These are phyloP conservation scores for Russula olivacea DNA, from an alignment of 768 basidiomycete genomes.

Conservation along the genomic window DNA sequence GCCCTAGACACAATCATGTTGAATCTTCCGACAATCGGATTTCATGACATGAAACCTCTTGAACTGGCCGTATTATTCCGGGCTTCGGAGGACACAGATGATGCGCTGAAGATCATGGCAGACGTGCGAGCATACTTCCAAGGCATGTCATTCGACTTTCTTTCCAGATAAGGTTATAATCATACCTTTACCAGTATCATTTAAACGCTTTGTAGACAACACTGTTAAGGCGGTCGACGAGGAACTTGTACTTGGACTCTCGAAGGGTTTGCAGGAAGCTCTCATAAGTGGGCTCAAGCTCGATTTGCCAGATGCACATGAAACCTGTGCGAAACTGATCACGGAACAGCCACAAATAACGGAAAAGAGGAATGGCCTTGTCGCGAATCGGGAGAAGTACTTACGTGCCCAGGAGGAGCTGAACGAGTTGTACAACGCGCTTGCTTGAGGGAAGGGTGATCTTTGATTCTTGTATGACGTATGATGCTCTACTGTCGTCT, in stretches of 20 bases:
- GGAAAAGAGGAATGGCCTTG: conserved; percentile 42
- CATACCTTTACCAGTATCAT: conserved; percentile 35
- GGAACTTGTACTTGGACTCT: conserved; percentile 50
- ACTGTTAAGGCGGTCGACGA: conserved; percentile 38
- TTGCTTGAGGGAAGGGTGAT: neutral
- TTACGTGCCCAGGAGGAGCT: conserved; percentile 39
- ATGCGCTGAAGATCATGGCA: conserved; percentile 62
- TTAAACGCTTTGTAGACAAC: conserved; percentile 38
- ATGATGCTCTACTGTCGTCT: neutral
- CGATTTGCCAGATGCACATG: conserved; percentile 41
- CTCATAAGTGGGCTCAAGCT: conserved; percentile 49
- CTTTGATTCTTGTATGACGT: neutral
- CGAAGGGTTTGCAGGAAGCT: conserved; percentile 40
- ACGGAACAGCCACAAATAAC: conserved; percentile 45
- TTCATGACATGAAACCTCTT: conserved; percentile 35
- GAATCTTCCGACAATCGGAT: conserved; percentile 35
- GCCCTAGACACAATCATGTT: neutral
- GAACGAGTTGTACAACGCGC: conserved; percentile 26
- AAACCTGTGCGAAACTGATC: conserved; percentile 46
- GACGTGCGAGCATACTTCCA: conserved; percentile 71
- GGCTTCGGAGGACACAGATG: conserved; percentile 46
- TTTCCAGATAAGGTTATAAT: neutral
- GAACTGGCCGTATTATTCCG: conserved; percentile 42
- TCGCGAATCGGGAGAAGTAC: conserved; percentile 47
- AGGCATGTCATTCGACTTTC: conserved; percentile 37